Conservation (phyloP, 2,329 filamentous ascomycete species). For the Fusarium palustre region DNA sequence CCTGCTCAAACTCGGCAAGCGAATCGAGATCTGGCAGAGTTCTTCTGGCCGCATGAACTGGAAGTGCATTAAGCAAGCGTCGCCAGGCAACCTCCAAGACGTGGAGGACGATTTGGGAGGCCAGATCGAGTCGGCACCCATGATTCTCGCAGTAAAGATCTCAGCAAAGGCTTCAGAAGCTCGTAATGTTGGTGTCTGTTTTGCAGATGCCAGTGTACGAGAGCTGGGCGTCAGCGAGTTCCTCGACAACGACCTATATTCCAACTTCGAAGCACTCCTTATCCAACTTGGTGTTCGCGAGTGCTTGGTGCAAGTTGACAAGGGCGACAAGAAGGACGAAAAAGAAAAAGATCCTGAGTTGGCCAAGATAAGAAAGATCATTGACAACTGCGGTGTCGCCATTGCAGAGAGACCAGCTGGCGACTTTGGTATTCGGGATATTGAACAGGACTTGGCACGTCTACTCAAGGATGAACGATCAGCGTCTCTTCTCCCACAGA, state of each 20-base stretch:
- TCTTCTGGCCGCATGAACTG: slow-evolving; percentile 84
- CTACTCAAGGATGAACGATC: slow-evolving; percentile 88
- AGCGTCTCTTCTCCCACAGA: slow-evolving; percentile 82
- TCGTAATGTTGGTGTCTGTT: slow-evolving; percentile 91
- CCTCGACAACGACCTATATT: slow-evolving; percentile 98
- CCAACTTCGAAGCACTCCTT: slow-evolving; percentile 94
- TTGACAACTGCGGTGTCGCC: slow-evolving; percentile 91
- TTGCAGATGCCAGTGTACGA: slow-evolving; percentile 94
- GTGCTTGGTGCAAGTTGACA: slow-evolving; percentile 85
- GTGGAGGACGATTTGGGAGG: slow-evolving; percentile 94
- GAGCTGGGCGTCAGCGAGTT: slow-evolving; percentile 98
- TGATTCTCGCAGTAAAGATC: slow-evolving; percentile 95
- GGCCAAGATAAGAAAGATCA: slow-evolving; percentile 86
- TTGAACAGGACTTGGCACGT: slow-evolving; percentile 92
- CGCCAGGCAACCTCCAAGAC: slow-evolving; percentile 95
- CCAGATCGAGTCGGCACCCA: slow-evolving; percentile 88
- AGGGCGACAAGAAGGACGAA: slow-evolving; percentile 77
- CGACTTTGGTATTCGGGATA: slow-evolving; percentile 90
- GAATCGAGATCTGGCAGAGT: slow-evolving; percentile 90
- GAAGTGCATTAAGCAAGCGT: slow-evolving; percentile 92
- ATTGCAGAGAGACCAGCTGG: slow-evolving; percentile 80
- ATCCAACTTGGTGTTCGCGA: slow-evolving; percentile 97
- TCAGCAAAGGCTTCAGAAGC: slow-evolving; percentile 88
- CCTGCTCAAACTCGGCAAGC: slow-evolving; percentile 89
- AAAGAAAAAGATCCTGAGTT: slow-evolving; percentile 92